Base-by-base conservation (phyloP, 768 basidiomycete species). In the Suillus plorans region DNA sequence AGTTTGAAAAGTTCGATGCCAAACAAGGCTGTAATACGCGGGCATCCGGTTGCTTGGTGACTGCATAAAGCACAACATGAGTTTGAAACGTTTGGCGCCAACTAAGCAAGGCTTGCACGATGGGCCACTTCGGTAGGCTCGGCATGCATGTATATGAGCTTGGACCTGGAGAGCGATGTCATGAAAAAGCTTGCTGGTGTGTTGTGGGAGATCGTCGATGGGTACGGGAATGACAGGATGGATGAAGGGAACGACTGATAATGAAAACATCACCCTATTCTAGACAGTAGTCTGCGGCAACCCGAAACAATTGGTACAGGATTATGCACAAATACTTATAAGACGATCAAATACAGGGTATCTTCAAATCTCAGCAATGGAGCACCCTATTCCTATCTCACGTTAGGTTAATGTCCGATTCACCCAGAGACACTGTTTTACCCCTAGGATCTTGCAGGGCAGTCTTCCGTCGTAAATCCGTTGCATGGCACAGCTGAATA, bases 161-260 rank as follows among this genome's bases (percentile, higher is more conserved):
- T 78, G 62, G 82, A 80, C n/a, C 60, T 86, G 25, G 83, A 86
- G 63, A 66, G 73, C 5, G 90, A 90, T 66, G 88, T 88, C 5
- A 68, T 89, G 61, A 80, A 71, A 62, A 88, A 88, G 59, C 72
- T 90, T 41, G 79, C 74, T 18, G 84, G 85, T 67, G 82, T 82
- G 47, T 70, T 90, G 55, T 89, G 89, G 88, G 82, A 80, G 22
- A 75, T n/a, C n/a, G n/a, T n/a, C 57, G 88, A 88, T 64, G 73
- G 63, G 20, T 80, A 78, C 57, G 79, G 69, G 41, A 63, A 34
- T 36, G 69, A 68, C 25, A 55, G 60, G 20, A 55, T 70, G 37
- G 75, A 67, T 2, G 75, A 72, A 56, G 71, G 68, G 18, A 73
- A 70, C 39, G 67, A 63, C 44, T 70, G 36, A 34, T 34, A 5